These are phyloP conservation scores for Suillus ampliporus DNA, from an alignment of 768 basidiomycete genomes.

Conservation along the genomic window DNA sequence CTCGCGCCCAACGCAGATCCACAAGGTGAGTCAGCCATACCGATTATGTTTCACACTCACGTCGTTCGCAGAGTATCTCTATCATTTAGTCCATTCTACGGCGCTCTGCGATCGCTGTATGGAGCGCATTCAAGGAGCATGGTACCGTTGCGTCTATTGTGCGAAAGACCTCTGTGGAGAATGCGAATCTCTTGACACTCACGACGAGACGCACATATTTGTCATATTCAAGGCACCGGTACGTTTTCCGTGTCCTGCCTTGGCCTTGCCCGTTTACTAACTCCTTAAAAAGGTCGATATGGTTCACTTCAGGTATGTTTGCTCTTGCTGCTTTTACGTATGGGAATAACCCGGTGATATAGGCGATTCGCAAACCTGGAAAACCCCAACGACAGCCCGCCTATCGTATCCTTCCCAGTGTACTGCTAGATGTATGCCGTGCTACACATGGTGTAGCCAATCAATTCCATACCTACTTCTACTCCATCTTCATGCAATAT, in stretches of 20 bases:
- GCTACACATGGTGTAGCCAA: not conserved
- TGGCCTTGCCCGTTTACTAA: not conserved
- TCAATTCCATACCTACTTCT: not conserved
- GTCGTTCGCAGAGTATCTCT: constrained; percentile 61
- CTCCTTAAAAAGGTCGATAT: constrained; percentile 65
- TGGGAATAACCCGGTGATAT: not conserved
- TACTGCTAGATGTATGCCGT: constrained; percentile 45
- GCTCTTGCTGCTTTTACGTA: not conserved
- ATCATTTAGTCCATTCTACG: constrained; percentile 59
- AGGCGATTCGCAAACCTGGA: constrained; percentile 66
- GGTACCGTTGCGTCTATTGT: constrained; percentile 93
- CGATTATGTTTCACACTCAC: not conserved
- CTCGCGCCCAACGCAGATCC: constrained; percentile 49
- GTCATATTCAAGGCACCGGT: constrained; percentile 87
- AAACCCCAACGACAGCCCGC: constrained; percentile 54
- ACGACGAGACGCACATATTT: constrained; percentile 83
- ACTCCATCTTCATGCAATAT: not conserved
- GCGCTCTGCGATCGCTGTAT: constrained; percentile 91
- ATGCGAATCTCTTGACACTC: constrained; percentile 82
- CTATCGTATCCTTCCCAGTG: constrained; percentile 67
- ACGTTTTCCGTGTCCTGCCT: constrained; percentile 26
- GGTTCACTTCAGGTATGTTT: constrained; percentile 66
- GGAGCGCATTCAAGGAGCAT: constrained; percentile 80
- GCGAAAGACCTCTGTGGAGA: constrained; percentile 84
- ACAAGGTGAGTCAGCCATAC: constrained; percentile 49